Base-by-base conservation (phyloP, 2,329 filamentous ascomycete species). In the Beauveria sp. region DNA sequence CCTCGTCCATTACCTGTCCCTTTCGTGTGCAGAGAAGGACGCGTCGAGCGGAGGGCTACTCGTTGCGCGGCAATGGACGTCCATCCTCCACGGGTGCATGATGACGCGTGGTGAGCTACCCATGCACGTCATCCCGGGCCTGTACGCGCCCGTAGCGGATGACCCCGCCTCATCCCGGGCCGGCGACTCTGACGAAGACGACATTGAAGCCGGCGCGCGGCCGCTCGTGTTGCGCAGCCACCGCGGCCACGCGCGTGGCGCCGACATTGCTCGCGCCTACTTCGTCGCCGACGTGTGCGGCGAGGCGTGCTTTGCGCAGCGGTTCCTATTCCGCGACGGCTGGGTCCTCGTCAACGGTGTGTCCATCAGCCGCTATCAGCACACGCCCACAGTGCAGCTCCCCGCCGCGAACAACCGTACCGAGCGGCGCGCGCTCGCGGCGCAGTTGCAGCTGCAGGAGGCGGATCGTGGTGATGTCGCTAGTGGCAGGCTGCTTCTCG, bases 291-390 rank as follows among this genome's bases (percentile, higher is more conserved):
- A 75, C 28, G 67, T 73, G 9, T 79, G 77, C 64, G 78, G 78
- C 22, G 76, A 79, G 58, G 69, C 71, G 12, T 79, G 77, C 64
- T 80, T 79, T 66, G 72, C 80, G 64, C 77, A 79, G 65, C 74
- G 77, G 7, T 80, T 77, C 63, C 66, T 70, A 37, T 80, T 80
- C 67, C 69, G 67, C 44, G 77, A 79, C 65, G 71, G 74, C 65
- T 81, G 78, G 78, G 71, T 80, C 4, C 70, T 81, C 5, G 74
- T 78, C 48, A 80, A 79, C 63, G 79, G 79, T 5, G 71, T 77
- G 65, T 75, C 76, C 34, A 71, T 81, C 61, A 73, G 71, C 46
- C 72, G 78, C 53, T 78, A 80, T 64, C 71, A 73, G 0, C 71
- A 74, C 57, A 73, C 74, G 2, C 69, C 76, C 37, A 68, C 67